Base-by-base conservation (phyloP, 257 asterid genomes). In the Haberlea rhodopensis region DNA sequence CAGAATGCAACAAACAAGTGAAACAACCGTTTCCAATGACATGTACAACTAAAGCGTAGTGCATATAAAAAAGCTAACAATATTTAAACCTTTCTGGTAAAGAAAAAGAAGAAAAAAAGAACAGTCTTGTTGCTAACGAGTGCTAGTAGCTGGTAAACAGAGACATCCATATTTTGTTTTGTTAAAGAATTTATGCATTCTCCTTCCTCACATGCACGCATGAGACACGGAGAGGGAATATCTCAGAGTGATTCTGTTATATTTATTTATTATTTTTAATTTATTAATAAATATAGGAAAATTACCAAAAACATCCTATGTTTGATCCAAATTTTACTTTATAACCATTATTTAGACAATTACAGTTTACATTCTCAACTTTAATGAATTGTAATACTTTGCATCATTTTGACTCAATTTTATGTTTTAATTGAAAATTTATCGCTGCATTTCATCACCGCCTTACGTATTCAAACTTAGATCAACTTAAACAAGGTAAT, bases 1-100 rank as follows among this genome's bases (percentile, higher is more conserved):
- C 72, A 40, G 40, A 8, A 16, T 68, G 67, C 65, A 67, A 22
- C 65, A 68, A 61, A 70, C 51, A 15, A 43, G 51, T 43, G 51
- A 67, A 54, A 71, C 81, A 76, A 78, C 81, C 84, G 89, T 85
- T 81, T 81, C 81, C 43, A 70, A 71, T 68, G 81, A 66, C 85
- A 82, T 84, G 90, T 79, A 69, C 72, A 73, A 73, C 78, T 77
- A 77, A 79, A 66, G 34, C 59, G 53, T 54, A 62, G 65, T 60
- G 83, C 46, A 71, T 23, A 67, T 46, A 71, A 59, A n/a, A 80
- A 79, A 78, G 69, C 75, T 54, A 75, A 60, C 69, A 16, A 65
- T 76, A 65, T 45, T 75, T 57, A 67, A 70, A 76, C 53, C 61
- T 68, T 76, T 24, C 53, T 60, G 53, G 19, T 21, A 25, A 34